These are phyloP conservation scores for Cenchrus americanus DNA, from an alignment of 176 grass and related monocot species.

Conservation along the genomic window DNA sequence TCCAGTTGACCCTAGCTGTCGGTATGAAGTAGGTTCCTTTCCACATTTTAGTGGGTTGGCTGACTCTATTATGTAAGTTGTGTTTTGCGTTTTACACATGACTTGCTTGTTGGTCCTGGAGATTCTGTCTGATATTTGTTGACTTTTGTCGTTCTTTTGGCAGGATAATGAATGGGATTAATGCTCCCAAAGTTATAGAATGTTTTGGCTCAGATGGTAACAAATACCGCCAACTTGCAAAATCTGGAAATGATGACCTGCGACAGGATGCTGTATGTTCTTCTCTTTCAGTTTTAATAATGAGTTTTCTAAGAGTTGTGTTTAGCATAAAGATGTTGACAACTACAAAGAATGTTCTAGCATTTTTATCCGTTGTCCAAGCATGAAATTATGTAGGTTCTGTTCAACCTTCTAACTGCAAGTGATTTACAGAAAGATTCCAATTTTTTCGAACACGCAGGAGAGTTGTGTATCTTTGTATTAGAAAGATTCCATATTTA, in stretches of 20 bases:
- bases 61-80: conserved; percentile 85
- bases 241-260: conserved; percentile 98
- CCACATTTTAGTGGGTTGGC: conserved; percentile 83
- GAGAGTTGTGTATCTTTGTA: too few species aligned
- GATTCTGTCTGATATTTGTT: conserved; percentile 26
- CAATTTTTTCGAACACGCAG: too few species aligned
- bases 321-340: conserved; percentile 1
- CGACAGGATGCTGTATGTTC: conserved; percentile 93
- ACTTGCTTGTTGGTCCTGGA: conserved; percentile 7
- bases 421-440: conserved; percentile 17
- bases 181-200: conserved; percentile 86
- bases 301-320: neutral
- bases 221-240: conserved; percentile 93
- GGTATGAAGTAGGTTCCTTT: conserved; percentile 83
- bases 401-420: conserved; percentile 10
- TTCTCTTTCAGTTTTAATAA: conserved; percentile 37
- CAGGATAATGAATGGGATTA: conserved; percentile 98
- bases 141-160: conserved; percentile 38
- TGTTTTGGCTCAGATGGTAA: conserved; percentile 90
- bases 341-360: neutral
- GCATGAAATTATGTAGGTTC: neutral
- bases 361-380: neutral
- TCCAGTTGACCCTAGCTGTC: conserved; percentile 84
- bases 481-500: neutral
- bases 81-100: conserved; percentile 30